phyloP scores from a whole-genome alignment of 202 grass and related monocot species.

The Cymbopogon flexuosus region DNA sequence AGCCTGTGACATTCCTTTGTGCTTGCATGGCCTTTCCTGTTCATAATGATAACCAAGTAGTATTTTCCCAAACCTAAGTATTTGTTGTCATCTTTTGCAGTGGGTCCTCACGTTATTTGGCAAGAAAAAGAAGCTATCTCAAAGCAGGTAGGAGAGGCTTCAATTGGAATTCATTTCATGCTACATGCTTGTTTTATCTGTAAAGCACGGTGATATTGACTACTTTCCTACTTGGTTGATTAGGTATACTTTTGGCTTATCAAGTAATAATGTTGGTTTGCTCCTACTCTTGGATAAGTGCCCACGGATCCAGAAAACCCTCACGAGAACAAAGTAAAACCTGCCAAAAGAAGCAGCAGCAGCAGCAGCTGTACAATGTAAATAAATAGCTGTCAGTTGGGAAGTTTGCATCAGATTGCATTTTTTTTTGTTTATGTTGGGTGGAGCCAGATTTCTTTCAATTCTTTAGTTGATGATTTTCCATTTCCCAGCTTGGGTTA shows the following conservation, averaged over 20 bases:
- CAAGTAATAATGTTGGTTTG: constrained; percentile 67
- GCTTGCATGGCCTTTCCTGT: not conserved
- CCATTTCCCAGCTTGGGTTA: not conserved
- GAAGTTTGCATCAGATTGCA: constrained; percentile 26
- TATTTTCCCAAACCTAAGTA: not conserved
- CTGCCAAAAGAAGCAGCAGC: constrained; percentile 28
- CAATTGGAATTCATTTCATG: not conserved
- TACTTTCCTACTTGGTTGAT: constrained; percentile 29
- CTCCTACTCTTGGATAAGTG: constrained; percentile 73
- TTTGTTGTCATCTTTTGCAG: constrained; percentile 42
- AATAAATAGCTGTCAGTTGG: constrained; percentile 51
- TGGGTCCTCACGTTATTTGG: constrained; percentile 48
- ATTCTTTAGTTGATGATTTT: constrained; percentile 45
- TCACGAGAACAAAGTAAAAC: constrained; percentile 35
- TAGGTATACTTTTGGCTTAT: constrained; percentile 74
- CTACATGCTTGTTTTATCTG: constrained; percentile 11
- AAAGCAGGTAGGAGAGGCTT: constrained; percentile 55
- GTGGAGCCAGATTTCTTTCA: constrained; percentile 32
- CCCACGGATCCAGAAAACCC: constrained; percentile 58
- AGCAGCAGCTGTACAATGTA: constrained; percentile 30
- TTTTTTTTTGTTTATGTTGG: constrained; percentile 31
- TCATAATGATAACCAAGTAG: not conserved
- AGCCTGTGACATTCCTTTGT: not conserved
- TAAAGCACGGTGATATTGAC: constrained; percentile 29
- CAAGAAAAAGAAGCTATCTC: constrained; percentile 54